phyloP scores from a whole-genome alignment of 176 grass and related monocot species.

The Triticum aestivum region IWGSC_CS_RefSeq_v2.1 NC_057812.1:129108030-129108529 shows the following conservation, averaged over 20 bases:
- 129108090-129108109: neutral
- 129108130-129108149: neutral
- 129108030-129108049: neutral
- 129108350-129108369: neutral
- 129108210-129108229: neutral
- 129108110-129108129: conserved; percentile 9
- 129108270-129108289: neutral
- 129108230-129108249: neutral
- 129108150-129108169: neutral
- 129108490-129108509: conserved; percentile 54
- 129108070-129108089: conserved; percentile 7
- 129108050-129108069: neutral
- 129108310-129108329: neutral
- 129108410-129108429: conserved; percentile 89
- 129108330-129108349: neutral
- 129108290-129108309: neutral
- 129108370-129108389: conserved; percentile 70
- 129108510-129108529: conserved; percentile 84
- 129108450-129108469: conserved; percentile 53
- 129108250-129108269: neutral
- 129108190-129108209: neutral
- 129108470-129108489: conserved; percentile 73
- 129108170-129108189: neutral
- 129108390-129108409: conserved; percentile 89
- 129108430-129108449: conserved; percentile 71